These are phyloP conservation scores for Cytidiella melzeri DNA, from an alignment of 768 basidiomycete species.

Conservation along the genomic window DNA sequence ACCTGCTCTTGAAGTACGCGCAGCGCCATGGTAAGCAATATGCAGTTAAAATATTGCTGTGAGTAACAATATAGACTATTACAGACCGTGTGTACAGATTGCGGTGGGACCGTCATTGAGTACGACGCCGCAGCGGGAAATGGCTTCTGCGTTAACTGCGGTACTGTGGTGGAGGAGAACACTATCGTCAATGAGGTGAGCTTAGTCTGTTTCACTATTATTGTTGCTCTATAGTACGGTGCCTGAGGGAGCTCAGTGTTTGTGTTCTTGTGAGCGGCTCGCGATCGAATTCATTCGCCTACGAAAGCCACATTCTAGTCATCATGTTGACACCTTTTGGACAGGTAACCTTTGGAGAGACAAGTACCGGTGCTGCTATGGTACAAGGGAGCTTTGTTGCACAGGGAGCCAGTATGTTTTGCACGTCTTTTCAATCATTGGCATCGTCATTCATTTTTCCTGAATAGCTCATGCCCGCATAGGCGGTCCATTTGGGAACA, in stretches of 20 bases:
- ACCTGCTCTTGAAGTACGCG: too few species aligned
- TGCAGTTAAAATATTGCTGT: too few species aligned
- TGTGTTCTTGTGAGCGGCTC: neutral
- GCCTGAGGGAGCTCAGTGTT: neutral
- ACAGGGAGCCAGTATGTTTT: constrained; percentile 77
- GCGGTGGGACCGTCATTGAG: constrained; percentile 79
- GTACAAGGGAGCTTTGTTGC: constrained; percentile 92
- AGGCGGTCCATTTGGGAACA: constrained; percentile 76
- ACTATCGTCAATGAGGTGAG: constrained; percentile 80
- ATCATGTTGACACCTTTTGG: too few species aligned
- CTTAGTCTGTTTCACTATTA: neutral
- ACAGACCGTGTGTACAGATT: constrained; percentile 60
- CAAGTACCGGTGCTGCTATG: constrained; percentile 85
- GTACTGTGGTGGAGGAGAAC: constrained; percentile 89
- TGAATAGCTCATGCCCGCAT: constrained; percentile 70
- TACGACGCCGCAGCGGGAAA: constrained; percentile 82
- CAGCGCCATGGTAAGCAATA: too few species aligned
- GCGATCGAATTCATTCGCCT: neutral
- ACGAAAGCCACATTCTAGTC: neutral
- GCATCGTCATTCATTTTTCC: neutral
- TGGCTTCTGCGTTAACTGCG: constrained; percentile 81
- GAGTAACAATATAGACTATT: too few species aligned
- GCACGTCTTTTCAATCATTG: neutral
- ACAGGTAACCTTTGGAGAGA: constrained; percentile 86
- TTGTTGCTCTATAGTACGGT: neutral